A percentile compares a stretch with the other conserved stretches of the same genome.
Evolutionary conservation across 495 filamentous ascomycete genomes (phyloP).

Genomic region (Hypoxylon fragiforme): DNA sequence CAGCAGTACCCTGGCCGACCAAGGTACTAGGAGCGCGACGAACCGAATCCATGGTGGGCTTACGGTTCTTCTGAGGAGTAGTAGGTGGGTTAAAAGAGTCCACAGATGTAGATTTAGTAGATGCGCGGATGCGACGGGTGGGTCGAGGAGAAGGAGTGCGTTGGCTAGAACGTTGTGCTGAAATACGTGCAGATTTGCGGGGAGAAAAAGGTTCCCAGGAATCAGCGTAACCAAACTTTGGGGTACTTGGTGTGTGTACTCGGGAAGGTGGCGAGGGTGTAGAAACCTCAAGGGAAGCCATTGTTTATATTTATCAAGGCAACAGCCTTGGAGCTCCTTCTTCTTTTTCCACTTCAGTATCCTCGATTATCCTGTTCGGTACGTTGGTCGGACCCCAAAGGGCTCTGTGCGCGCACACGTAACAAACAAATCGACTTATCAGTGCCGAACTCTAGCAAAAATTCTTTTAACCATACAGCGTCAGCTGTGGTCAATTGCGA

Average conservation of each 20-base stretch:
- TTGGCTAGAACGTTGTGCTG: constrained; percentile 42
- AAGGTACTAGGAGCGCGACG: constrained; percentile 47
- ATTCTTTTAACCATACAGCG: background rate
- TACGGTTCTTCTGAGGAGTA: constrained; percentile 58
- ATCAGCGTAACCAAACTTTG: constrained; percentile 72
- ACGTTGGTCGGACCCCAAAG: too few relatives aligned
- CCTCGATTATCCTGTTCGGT: too few relatives aligned
- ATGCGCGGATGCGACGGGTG: constrained; percentile 38
- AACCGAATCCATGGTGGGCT: constrained; percentile 38
- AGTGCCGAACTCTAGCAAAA: background rate
- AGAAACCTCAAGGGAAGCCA: constrained; percentile 41
- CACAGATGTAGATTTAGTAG: constrained; percentile 37
- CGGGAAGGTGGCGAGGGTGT: constrained; percentile 67
- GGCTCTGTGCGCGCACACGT: background rate
- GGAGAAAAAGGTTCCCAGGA: constrained; percentile 69
- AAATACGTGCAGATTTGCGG: constrained; percentile 59
- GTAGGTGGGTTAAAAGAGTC: constrained; percentile 46
- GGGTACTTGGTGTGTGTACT: constrained; percentile 70
- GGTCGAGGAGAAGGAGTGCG: constrained; percentile 51
- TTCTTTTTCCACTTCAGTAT: too few relatives aligned
- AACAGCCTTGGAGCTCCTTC: too few relatives aligned
- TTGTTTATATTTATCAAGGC: constrained; percentile 4
- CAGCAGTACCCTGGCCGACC: constrained; percentile 37
- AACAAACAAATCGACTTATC: background rate
- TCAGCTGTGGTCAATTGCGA: background rate